These are phyloP conservation scores for Aristolochia californica DNA, from an alignment of 164 flowering plant species.

Conservation along the genomic window DNA sequence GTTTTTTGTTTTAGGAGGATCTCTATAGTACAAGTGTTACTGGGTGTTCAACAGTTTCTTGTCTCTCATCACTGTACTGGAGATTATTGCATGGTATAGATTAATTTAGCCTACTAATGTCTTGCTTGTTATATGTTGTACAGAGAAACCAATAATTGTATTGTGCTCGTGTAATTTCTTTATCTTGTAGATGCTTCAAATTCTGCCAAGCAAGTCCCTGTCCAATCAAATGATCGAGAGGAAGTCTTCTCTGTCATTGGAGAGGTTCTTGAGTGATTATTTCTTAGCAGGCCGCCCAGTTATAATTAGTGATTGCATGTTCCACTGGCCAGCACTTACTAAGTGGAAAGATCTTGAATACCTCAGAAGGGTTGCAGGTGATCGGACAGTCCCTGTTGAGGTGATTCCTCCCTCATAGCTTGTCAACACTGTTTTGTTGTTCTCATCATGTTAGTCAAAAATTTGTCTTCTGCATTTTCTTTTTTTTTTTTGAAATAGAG, in stretches of 20 bases:
- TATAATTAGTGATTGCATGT: conserved; percentile 68
- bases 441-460: background rate
- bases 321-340: conserved; percentile 78
- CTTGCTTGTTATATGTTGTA: background rate
- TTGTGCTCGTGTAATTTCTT: background rate
- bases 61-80: background rate
- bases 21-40: background rate
- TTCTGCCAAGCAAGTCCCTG: conserved; percentile 60
- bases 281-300: conserved; percentile 66
- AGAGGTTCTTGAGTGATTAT: conserved; percentile 66
- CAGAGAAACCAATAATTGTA: background rate
- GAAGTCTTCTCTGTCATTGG: conserved; percentile 64
- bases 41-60: background rate
- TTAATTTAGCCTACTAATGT: conserved; percentile 1
- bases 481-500: too few relatives aligned
- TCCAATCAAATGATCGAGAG: conserved; percentile 45
- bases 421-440: background rate
- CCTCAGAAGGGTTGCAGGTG: conserved; percentile 74
- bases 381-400: conserved; percentile 95
- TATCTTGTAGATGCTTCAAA: conserved; percentile 32
- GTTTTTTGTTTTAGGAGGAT: background rate
- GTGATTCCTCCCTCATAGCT: conserved; percentile 19
- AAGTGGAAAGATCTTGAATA: conserved; percentile 84
- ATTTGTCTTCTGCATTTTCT: background rate
- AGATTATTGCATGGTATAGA: background rate